Evolutionary conservation across 192 early-diverging fungal genomes (phyloP).

Genomic region (Mortierella hygrophila): DNA sequence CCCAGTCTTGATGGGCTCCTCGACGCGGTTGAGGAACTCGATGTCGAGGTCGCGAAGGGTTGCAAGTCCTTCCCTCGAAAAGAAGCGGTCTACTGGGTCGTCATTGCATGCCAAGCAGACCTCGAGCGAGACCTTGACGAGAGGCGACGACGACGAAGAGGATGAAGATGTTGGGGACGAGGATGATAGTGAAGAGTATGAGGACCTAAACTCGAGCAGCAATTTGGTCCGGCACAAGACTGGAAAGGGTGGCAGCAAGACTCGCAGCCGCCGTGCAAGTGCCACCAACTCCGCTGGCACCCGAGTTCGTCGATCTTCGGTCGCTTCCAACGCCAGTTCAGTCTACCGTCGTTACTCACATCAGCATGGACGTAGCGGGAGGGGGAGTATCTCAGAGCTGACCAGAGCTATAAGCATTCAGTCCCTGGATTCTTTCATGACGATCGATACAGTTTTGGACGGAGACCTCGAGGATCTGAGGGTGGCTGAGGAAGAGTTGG

Average conservation of each 20-base stretch:
- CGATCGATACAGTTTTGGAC: conserved; percentile 5
- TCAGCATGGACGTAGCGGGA: not conserved
- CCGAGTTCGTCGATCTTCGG: not conserved
- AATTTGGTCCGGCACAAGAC: not conserved
- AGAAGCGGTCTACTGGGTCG: not conserved
- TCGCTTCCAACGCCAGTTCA: not conserved
- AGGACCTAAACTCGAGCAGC: not conserved
- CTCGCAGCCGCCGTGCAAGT: not conserved
- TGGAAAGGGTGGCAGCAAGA: not conserved
- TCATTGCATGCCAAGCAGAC: not conserved
- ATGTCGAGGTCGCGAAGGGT: not conserved
- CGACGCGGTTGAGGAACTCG: not conserved
- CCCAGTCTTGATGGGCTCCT: conserved; percentile 32
- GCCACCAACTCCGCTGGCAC: not conserved
- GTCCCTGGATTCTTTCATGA: conserved; percentile 11
- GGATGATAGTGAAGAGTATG: not conserved
- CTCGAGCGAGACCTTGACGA: not conserved
- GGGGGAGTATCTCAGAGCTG: not conserved
- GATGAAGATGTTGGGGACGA: not conserved
- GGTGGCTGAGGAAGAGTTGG: not conserved
- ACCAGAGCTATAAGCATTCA: not conserved
- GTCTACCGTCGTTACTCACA: not conserved
- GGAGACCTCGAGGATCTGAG: not conserved
- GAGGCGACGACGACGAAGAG: not conserved
- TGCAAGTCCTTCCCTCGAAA: not conserved